Conservation (phyloP, 345 rosid genomes). For the Gossypium stocksii region DNA sequence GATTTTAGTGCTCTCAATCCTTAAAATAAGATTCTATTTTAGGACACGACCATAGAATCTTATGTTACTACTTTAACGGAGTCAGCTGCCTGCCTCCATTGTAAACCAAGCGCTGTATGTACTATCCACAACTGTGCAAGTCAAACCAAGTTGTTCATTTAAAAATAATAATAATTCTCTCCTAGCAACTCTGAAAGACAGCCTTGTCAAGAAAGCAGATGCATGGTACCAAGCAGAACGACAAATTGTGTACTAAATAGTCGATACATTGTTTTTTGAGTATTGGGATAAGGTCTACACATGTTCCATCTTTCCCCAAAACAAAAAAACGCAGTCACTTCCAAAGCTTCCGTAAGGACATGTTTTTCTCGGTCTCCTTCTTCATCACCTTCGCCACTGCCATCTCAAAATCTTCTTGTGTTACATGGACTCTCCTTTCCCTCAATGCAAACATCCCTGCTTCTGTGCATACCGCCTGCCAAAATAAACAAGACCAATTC, state of each 20-base stretch:
- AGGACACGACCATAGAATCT: background rate
- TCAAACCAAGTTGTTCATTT: background rate
- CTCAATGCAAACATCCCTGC: slow-evolving; percentile 99
- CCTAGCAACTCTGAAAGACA: background rate
- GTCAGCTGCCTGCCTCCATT: background rate
- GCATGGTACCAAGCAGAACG: background rate
- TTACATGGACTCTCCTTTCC: slow-evolving; percentile 96
- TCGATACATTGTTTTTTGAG: no score
- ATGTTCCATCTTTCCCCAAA: background rate
- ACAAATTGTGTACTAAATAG: no score
- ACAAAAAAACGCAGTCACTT: slow-evolving; percentile 39
- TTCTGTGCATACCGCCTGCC: slow-evolving; percentile 98
- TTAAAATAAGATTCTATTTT: no score
- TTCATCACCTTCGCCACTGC: slow-evolving; percentile 99
- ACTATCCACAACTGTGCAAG: background rate
- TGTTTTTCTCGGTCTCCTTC: slow-evolving; percentile 97
- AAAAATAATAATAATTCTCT: background rate
- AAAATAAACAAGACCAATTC: background rate
- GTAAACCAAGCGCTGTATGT: background rate
- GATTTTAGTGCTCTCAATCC: no score
- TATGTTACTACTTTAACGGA: background rate
- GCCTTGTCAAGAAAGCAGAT: background rate
- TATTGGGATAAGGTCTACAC: background rate
- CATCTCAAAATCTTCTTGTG: slow-evolving; percentile 99
- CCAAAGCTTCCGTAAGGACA: slow-evolving; percentile 98